Base-by-base conservation (phyloP, 306 rosid genomes). In the Quercus mongolica region DNA sequence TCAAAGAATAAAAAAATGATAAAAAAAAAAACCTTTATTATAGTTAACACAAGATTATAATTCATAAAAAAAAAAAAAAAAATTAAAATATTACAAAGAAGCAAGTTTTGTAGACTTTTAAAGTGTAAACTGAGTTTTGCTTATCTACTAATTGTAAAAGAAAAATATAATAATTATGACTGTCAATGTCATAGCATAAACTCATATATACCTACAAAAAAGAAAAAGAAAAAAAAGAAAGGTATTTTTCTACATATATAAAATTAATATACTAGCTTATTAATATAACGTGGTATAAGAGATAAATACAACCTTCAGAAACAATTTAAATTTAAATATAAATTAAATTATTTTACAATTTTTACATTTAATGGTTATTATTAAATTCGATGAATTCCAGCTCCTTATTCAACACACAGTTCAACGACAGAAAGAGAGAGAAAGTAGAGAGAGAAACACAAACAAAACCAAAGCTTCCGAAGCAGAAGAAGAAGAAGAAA, bases 341-440 rank as follows among this genome's bases (percentile, higher is more conserved):
- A 6, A 38, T 38, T 61, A 46, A 77, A 44, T 70, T 70, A 76
- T 28, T 74, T 69, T 80, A 17, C 81, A 75, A 78, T 83, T 61
- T 61, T 59, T n/a, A 59, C 13, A 10, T 68, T 19, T n/a, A 8
- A 33, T 33, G 9, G 10, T 30, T 17, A 15, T 15, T 8, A 28
- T 28, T 30, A 4, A 46, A 18, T 35, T 28, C n/a, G 38, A 68
- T 68, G 52, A 33, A n/a, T 68, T 35, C 75, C 72, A 83, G 74
- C 74, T 88, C 69, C 73, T 56, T 15, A 56, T 71, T 79, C 80
- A 74, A 56, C 79, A 75, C 81, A 87, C 94, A 19, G 26, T 71
- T 90, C 79, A 72, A 74, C 87, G 70, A 83, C 70, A 85, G 85
- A 85, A 8, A 86, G 82, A 67, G 76, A 78, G 82, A 72, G 46